These are phyloP conservation scores for Eimeria necatrix DNA, from an alignment of 169 alveolate species.

Conservation along the genomic window DNA sequence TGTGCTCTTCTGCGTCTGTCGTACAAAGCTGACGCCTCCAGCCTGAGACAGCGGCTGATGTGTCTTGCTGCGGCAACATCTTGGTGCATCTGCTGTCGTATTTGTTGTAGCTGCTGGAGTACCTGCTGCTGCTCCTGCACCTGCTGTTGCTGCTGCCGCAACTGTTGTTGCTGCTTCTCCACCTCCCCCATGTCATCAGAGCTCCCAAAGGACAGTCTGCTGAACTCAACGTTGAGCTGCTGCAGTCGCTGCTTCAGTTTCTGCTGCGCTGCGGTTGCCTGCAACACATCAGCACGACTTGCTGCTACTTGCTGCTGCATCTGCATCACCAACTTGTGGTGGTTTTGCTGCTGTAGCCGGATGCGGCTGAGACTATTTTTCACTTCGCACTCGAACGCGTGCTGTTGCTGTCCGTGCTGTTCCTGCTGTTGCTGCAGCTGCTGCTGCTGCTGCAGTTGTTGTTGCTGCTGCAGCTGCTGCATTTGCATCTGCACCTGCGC, in stretches of 20 bases:
- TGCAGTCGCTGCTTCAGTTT: slow-evolving; percentile 46
- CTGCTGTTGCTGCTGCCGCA: slow-evolving; percentile 34
- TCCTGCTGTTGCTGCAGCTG: not conserved
- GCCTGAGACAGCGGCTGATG: not conserved
- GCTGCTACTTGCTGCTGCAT: slow-evolving; percentile 61
- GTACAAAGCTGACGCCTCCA: not conserved
- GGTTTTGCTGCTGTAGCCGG: slow-evolving; percentile 21
- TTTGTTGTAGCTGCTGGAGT: not conserved
- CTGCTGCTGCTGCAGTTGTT: slow-evolving; percentile 38
- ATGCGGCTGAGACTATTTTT: not conserved
- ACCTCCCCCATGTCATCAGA: not conserved
- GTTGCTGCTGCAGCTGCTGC: slow-evolving; percentile 32
- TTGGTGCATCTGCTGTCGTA: slow-evolving; percentile 29
- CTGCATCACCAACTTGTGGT: slow-evolving; percentile 24
- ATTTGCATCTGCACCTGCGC: not conserved
- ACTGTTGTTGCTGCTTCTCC: slow-evolving; percentile 33
- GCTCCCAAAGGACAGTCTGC: slow-evolving; percentile 6
- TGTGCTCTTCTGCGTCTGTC: not conserved
- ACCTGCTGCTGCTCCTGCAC: not conserved
- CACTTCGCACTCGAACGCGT: slow-evolving; percentile 4
- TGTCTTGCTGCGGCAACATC: slow-evolving; percentile 54
- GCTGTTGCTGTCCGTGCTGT: not conserved
- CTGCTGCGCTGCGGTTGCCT: slow-evolving; percentile 52
- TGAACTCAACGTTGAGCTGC: slow-evolving; percentile 16
- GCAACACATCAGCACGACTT: slow-evolving; percentile 14